Evolutionary conservation across 441 rosid species (phyloP), one percentile per base, ranked within the genome.

Genomic region (Bocquillonia castaneifolia): DNA sequence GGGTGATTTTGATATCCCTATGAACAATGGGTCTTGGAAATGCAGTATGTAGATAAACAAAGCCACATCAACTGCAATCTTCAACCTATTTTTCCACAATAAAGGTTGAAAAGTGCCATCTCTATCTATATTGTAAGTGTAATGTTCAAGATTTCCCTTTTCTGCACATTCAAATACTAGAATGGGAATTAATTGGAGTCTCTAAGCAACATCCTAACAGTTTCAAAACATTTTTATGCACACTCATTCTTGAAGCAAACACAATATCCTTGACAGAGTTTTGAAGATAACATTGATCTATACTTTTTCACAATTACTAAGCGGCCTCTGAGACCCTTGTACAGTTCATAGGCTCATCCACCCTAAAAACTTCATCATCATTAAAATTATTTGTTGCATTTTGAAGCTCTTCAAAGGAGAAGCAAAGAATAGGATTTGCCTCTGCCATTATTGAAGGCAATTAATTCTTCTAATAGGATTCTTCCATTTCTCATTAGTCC

Each of bases 201-300:
- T 81, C 84, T 14, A 78, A 65, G 68, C 85, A 83, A 34, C 83
- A 81, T 34, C 85, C 82, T 31, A 81, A 15, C 26, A 85, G 67
- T 72, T 75, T 81, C 7, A 85, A 36, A 5, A 78, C 34, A 64
- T 76, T 78, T 42, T 63, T 83, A 48, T 83, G 83, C 1, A 39
- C 54, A 22, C 78, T 79, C 86, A 80, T 81, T 64, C 69, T 76
- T 4, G 81, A 84, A 0, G 80, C 66, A 2, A 75, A 63, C 9
- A 75, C 76, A 31, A 80, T 76, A 31, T 73, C 67, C 29, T 10
- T 56, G 42, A 59, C 9, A n/a, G 34, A 7, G 0, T 50, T 13
- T 23, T 29, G 25, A 1, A 23, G 47, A 3, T 18, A 3, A 3
- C 9, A 4, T 13, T 9, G 3, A 28, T 54, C 6, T 29, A 31